Evolutionary conservation across 2,329 filamentous ascomycete species (phyloP), one percentile per base, ranked within the genome.

Genomic region (Neocucurbitaria cava): DNA sequence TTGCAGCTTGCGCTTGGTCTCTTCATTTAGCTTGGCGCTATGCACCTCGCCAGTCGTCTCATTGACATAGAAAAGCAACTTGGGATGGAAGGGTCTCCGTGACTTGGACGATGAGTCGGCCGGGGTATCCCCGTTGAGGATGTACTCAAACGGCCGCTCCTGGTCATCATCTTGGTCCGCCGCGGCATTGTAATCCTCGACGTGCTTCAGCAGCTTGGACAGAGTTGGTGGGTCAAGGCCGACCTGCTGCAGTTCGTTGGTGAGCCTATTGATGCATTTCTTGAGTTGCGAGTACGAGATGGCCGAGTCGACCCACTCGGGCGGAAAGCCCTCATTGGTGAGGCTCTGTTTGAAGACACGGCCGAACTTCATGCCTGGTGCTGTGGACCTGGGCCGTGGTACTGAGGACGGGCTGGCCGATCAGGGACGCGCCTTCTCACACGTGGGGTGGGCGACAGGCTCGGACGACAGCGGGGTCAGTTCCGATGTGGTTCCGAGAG

Each of bases 281-380:
- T 96, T 96, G 52, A 96, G 84, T 74, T 92, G 86, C 40, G 88
- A 85, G 73, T 96, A 96, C 2, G 90, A 91, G 58, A 96, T 90
- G 44, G 92, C 91, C 24, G 87, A 87, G 40, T 89, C 83, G 44
- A 92, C 77, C 84, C 84, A 86, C 70, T 88, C 86, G 45, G 84
- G 78, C 7, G 92, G 92, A 71, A 92, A 96, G 61, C 85, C 89
- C 81, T 91, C 89, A 61, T 81, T 84, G 59, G 85, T 81, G 58
- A 96, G 82, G 45, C 84, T 83, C 65, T 88, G 84, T 70, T 88
- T 86, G 73, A 92, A 95, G 68, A 88, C 85, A 71, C 89, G 90
- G 24, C 88, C 91, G 76, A 96, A 96, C 82, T 96, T 96, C 92
- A 96, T 96, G 59, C 51, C 55, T 33, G 56, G 21, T 28, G 48